phyloP scores from a whole-genome alignment of 2,329 filamentous ascomycete species.

The Colletotrichum truncatum region DNA sequence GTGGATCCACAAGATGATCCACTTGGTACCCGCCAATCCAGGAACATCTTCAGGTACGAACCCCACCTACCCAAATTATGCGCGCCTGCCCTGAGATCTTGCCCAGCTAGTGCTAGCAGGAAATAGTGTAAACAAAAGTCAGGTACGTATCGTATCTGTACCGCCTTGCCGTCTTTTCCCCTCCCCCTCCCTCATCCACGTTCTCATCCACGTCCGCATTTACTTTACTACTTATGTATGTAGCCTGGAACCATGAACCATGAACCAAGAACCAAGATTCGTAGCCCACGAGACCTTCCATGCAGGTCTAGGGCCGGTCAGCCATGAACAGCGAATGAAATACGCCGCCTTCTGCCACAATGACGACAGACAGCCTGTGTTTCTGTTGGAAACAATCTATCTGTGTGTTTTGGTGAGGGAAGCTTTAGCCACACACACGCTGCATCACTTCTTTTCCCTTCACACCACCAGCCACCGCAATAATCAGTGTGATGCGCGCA shows the following conservation, averaged over 20 bases:
- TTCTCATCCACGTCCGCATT: too few species aligned
- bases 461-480: slow-evolving; percentile 10
- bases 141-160: too few species aligned
- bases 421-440: too few species aligned
- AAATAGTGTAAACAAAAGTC: background rate
- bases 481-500: too few species aligned
- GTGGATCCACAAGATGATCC: too few species aligned
- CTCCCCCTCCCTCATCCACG: too few species aligned
- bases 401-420: too few species aligned
- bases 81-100: background rate
- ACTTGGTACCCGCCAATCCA: slow-evolving; percentile 23
- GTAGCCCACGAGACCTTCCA: background rate
- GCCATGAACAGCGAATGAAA: slow-evolving; percentile 3
- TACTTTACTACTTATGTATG: background rate
- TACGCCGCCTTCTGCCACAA: background rate
- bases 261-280: background rate
- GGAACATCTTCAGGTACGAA: slow-evolving; percentile 9
- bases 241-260: background rate
- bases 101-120: background rate
- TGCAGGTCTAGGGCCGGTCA: background rate
- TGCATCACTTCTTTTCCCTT: background rate
- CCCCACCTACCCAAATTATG: slow-evolving; percentile 4
- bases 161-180: too few species aligned
- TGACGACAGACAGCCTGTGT: slow-evolving; percentile 1
- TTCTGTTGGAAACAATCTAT: too few species aligned